Percentiles rank a stretch among this genome's conserved stretches.
Conservation (phyloP, 768 basidiomycete species). For the Gelatoporia subvermispora region DNA sequence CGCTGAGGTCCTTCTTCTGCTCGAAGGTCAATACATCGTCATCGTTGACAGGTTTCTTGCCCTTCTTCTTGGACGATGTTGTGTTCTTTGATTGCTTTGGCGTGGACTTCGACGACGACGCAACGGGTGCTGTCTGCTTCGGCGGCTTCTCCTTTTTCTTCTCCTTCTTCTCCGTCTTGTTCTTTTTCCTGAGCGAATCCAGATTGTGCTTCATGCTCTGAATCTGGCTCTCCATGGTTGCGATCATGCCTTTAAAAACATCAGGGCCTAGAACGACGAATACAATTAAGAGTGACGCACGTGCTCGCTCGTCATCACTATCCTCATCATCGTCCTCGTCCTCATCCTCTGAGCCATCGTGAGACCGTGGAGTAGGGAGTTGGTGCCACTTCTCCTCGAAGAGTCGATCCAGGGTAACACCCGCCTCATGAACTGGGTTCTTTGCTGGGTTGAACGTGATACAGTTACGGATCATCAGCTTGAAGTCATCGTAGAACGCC, state of each 20-base stretch:
- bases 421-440: conserved; percentile 83
- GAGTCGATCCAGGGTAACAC: conserved; percentile 74
- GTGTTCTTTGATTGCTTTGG: conserved; percentile 39
- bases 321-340: conserved; percentile 63
- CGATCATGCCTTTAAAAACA: conserved; percentile 55
- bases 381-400: conserved; percentile 92
- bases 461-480: conserved; percentile 93
- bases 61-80: conserved; percentile 44
- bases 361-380: conserved; percentile 53
- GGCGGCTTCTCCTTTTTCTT: conserved; percentile 55
- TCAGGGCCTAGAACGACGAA: conserved; percentile 16
- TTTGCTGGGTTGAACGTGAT: conserved; percentile 87
- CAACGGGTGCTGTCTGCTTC: conserved; percentile 37
- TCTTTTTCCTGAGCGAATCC: conserved; percentile 48
- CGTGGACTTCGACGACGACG: conserved; percentile 59
- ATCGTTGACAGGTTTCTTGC: conserved; percentile 62
- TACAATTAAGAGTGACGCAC: conserved; percentile 38
- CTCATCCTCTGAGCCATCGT: conserved; percentile 50
- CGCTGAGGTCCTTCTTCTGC: conserved; percentile 97
- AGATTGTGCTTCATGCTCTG: conserved; percentile 71
- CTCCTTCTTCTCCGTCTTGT: conserved; percentile 64
- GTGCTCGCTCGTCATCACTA: conserved; percentile 61
- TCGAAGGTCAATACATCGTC: conserved; percentile 87
- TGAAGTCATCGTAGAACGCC: conserved; percentile 87
- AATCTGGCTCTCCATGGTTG: conserved; percentile 76